Conservation (phyloP, 2,329 filamentous ascomycete species). For the Pezicula carpinea region DNA sequence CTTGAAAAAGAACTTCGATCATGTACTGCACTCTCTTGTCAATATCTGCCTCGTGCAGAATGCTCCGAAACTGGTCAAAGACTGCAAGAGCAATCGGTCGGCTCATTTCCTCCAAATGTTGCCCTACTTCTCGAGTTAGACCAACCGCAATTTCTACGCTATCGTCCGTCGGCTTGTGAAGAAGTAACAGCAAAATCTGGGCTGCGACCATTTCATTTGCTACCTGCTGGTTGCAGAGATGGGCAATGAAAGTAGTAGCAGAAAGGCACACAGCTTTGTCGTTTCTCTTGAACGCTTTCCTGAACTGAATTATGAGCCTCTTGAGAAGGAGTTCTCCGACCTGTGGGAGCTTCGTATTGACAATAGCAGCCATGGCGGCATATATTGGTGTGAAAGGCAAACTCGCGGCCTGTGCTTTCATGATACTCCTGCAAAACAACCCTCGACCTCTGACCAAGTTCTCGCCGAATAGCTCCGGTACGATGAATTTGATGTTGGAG, state of each 20-base stretch:
- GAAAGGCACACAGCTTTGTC: conserved; percentile 95
- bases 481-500: conserved; percentile 95
- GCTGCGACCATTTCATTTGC: conserved; percentile 90
- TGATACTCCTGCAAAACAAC: conserved; percentile 90
- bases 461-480: conserved; percentile 92
- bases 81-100: conserved; percentile 80
- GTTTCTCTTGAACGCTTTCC: conserved; percentile 92
- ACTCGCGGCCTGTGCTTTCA: conserved; percentile 96
- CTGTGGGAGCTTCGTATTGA: conserved; percentile 94
- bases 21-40: conserved; percentile 99
- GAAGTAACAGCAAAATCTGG: conserved; percentile 84
- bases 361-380: conserved; percentile 90
- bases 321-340: conserved; percentile 88
- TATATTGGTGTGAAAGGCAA: conserved; percentile 96
- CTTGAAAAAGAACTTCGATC: conserved; percentile 96
- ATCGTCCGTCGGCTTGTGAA: conserved; percentile 95
- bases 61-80: conserved; percentile 93
- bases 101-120: conserved; percentile 95
- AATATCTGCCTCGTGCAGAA: conserved; percentile 93
- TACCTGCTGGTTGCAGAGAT: conserved; percentile 94
- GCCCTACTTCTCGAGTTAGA: conserved; percentile 86
- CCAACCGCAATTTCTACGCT: conserved; percentile 96
- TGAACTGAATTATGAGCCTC: conserved; percentile 83
- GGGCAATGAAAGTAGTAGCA: conserved; percentile 90
- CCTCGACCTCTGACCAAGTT: conserved; percentile 89